phyloP scores from a whole-genome alignment of 202 grass and related monocot species.

The Bolboschoenoplectus hybrid region DNA sequence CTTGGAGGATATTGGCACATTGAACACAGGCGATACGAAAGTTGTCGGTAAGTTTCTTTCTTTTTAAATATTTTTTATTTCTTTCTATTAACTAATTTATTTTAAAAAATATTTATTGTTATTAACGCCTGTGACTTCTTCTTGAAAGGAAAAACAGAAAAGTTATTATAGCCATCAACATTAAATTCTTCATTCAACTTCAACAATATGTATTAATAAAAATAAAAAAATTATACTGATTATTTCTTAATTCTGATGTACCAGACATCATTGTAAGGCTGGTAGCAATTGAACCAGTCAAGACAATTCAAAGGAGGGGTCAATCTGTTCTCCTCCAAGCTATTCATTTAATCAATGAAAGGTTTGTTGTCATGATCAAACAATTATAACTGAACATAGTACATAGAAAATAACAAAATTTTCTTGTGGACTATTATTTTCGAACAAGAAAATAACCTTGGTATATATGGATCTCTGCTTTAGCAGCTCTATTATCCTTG shows the following conservation, averaged over 20 bases:
- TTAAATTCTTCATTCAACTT: background rate
- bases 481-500: too few relatives aligned
- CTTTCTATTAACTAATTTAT: too few relatives aligned
- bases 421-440: too few relatives aligned
- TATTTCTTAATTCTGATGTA: background rate
- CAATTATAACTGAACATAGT: too few relatives aligned
- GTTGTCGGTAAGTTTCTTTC: background rate
- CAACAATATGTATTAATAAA: background rate
- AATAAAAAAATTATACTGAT: background rate
- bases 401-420: too few relatives aligned
- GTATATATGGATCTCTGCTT: too few relatives aligned
- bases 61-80: background rate
- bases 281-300: background rate
- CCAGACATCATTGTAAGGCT: background rate
- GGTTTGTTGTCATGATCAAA: background rate
- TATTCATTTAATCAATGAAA: background rate
- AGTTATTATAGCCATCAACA: background rate
- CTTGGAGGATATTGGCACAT: background rate
- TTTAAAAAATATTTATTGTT: background rate
- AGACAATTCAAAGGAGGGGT: background rate
- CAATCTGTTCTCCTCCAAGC: background rate
- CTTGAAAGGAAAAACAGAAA: background rate
- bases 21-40: background rate
- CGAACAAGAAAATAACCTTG: too few relatives aligned
- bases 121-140: background rate